A percentile compares a stretch with the other conserved stretches of the same genome.
phyloP scores from a whole-genome alignment of 192 early-diverging fungal species.

The Podila minutissima region DNA sequence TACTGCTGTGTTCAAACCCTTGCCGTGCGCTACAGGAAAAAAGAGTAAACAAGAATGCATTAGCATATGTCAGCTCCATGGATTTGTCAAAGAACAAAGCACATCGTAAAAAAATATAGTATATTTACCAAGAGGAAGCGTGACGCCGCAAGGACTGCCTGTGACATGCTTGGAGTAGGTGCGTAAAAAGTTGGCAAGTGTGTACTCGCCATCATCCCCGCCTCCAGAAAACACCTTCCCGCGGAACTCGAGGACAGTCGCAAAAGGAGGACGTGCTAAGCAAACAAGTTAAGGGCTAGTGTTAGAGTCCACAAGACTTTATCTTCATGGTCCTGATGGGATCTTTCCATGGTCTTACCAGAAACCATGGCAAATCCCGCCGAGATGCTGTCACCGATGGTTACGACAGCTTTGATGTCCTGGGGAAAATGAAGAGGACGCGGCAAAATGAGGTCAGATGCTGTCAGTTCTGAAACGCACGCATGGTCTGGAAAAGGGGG shows the following conservation, averaged over 20 bases:
- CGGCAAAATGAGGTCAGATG: background rate
- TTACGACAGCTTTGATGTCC: slow-evolving; percentile 61
- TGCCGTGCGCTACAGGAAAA: slow-evolving; percentile 46
- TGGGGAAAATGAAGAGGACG: slow-evolving; percentile 5
- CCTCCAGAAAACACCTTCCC: slow-evolving; percentile 65
- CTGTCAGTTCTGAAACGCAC: background rate
- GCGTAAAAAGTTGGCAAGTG: slow-evolving; percentile 55
- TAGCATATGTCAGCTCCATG: background rate
- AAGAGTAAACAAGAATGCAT: background rate
- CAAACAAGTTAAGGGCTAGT: background rate
- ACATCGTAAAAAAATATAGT: background rate
- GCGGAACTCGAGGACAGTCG: slow-evolving; percentile 58
- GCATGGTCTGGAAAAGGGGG: too few relatives aligned
- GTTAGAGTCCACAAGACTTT: background rate
- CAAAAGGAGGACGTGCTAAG: slow-evolving; percentile 58
- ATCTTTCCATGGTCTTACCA: slow-evolving; percentile 28
- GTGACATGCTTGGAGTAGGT: slow-evolving; percentile 30
- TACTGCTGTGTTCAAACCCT: slow-evolving; percentile 62
- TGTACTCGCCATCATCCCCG: slow-evolving; percentile 60
- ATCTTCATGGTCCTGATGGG: background rate
- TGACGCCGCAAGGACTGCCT: slow-evolving; percentile 57
- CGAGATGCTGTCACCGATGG: slow-evolving; percentile 62
- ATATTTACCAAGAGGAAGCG: slow-evolving; percentile 44
- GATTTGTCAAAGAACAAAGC: too few relatives aligned
- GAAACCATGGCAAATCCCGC: slow-evolving; percentile 67